Percentiles rank a stretch among this genome's conserved stretches.
phyloP scores from a whole-genome alignment of 2,329 filamentous ascomycete species.

The Zopfia rhizophila region DNA sequence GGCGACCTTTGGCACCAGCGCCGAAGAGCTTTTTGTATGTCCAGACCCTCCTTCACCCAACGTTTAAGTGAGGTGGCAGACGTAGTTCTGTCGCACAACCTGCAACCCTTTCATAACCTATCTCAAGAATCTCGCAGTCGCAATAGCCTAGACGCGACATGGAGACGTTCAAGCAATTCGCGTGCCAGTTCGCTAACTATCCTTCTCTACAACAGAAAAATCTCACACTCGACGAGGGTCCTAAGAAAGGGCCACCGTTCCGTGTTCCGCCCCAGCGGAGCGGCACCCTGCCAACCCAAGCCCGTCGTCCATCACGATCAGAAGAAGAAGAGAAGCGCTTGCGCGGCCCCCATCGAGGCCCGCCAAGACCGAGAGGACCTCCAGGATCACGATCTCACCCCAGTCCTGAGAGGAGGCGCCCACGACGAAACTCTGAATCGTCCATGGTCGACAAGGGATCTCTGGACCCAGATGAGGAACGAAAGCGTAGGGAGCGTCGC shows the following conservation, averaged over 20 bases:
- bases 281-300: slow-evolving; percentile 57
- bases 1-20: slow-evolving; percentile 59
- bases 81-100: slow-evolving; percentile 31
- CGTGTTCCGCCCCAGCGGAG: slow-evolving; percentile 56
- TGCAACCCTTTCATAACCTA: slow-evolving; percentile 6
- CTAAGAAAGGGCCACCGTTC: slow-evolving; percentile 45
- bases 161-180: slow-evolving; percentile 54
- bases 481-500: slow-evolving; percentile 61
- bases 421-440: slow-evolving; percentile 82
- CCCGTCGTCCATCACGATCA: slow-evolving; percentile 72
- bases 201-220: slow-evolving; percentile 66
- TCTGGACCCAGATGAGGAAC: slow-evolving; percentile 69
- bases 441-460: slow-evolving; percentile 74
- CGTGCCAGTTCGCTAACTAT: slow-evolving; percentile 55
- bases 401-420: slow-evolving; percentile 60
- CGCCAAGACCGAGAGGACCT: slow-evolving; percentile 49
- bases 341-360: slow-evolving; percentile 54
- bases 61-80: slow-evolving; percentile 21
- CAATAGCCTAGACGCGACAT: slow-evolving; percentile 35
- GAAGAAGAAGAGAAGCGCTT: slow-evolving; percentile 70
- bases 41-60: slow-evolving; percentile 20
- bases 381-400: slow-evolving; percentile 49
- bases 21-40: slow-evolving; percentile 83
- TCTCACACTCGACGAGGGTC: slow-evolving; percentile 72
- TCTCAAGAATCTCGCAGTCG: slow-evolving; percentile 2